Percentiles rank a stretch among this genome's conserved stretches.
Conservation (phyloP, 345 rosid species). For the Corchorus olitorius region DNA sequence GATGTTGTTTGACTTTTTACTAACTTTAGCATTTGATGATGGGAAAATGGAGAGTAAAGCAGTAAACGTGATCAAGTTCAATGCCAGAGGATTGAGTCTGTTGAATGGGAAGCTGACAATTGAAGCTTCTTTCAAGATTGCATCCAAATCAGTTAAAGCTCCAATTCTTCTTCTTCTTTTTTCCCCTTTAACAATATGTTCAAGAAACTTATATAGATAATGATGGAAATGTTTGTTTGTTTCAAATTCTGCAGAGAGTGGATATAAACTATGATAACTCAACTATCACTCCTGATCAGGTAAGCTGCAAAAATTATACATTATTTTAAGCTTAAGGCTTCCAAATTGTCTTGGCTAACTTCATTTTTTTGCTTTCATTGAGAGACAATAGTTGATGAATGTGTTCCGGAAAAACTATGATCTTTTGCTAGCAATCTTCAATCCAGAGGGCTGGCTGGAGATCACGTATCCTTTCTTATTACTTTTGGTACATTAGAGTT, state of each 20-base stretch:
- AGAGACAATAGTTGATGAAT: constrained; percentile 66
- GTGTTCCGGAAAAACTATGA: constrained; percentile 67
- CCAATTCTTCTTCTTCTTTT: not conserved
- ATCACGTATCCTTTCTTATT: constrained; percentile 71
- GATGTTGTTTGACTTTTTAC: not conserved
- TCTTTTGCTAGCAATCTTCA: constrained; percentile 70
- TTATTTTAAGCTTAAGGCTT: not conserved
- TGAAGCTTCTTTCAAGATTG: constrained; percentile 69
- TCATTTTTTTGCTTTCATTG: constrained; percentile 9
- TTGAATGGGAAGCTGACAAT: constrained; percentile 74
- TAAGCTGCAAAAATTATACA: constrained; percentile 16
- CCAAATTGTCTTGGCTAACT: not conserved
- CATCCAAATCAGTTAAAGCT: constrained; percentile 61
- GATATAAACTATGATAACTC: constrained; percentile 66
- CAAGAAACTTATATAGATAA: not conserved
- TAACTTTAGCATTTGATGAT: constrained; percentile 31
- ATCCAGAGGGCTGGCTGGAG: constrained; percentile 87
- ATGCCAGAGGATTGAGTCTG: constrained; percentile 71
- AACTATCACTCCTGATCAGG: constrained; percentile 80
- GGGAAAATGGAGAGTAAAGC: constrained; percentile 80
- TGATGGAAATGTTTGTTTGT: constrained; percentile 18
- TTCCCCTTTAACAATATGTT: not conserved
- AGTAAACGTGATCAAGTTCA: constrained; percentile 82
- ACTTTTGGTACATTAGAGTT: not conserved
- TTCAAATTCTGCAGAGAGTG: constrained; percentile 57